phyloP scores from a whole-genome alignment of 2,329 filamentous ascomycete species.

The Exophiala calicioides region DNA sequence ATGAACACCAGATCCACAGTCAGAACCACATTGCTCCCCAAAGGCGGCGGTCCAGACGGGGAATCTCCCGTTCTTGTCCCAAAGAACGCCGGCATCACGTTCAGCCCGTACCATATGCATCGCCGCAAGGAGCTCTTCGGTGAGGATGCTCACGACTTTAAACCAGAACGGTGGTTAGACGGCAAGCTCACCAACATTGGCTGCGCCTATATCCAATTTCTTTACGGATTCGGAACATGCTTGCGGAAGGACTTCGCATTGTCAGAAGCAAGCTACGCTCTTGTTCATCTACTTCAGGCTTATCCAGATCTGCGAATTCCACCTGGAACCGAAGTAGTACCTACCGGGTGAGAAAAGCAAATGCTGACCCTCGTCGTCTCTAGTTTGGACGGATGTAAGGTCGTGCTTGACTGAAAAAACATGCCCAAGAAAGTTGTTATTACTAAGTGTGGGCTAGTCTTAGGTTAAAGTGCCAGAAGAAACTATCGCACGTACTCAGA shows the following conservation, averaged over 20 bases:
- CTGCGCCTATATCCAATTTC: constrained; percentile 1
- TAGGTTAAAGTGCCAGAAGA: no score
- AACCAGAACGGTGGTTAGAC: constrained; percentile 25
- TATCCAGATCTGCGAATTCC: constrained; percentile 21
- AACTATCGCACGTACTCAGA: no score
- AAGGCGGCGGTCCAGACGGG: constrained; percentile 36
- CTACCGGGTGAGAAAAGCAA: constrained; percentile 14
- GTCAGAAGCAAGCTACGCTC: constrained; percentile 32
- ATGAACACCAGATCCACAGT: constrained; percentile 32
- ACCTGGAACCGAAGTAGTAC: neutral
- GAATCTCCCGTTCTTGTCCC: constrained; percentile 34
- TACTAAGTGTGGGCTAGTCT: no score
- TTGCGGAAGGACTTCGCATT: constrained; percentile 25
- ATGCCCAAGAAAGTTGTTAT: no score
- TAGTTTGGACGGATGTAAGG: constrained; percentile 20
- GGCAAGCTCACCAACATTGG: constrained; percentile 27
- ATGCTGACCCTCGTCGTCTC: constrained; percentile 15
- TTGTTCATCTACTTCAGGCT: constrained; percentile 27
- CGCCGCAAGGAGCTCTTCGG: constrained; percentile 47
- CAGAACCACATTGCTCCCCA: constrained; percentile 34
- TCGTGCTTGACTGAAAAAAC: constrained; percentile 1
- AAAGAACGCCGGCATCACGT: constrained; percentile 33
- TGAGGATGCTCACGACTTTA: constrained; percentile 9
- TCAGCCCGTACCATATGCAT: constrained; percentile 43
- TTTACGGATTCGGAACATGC: constrained; percentile 9